Evolutionary conservation across 371 early-diverging fungal species (phyloP), one percentile per base, ranked within the genome.

Genomic region (Actinomortierella wolfii): DNA sequence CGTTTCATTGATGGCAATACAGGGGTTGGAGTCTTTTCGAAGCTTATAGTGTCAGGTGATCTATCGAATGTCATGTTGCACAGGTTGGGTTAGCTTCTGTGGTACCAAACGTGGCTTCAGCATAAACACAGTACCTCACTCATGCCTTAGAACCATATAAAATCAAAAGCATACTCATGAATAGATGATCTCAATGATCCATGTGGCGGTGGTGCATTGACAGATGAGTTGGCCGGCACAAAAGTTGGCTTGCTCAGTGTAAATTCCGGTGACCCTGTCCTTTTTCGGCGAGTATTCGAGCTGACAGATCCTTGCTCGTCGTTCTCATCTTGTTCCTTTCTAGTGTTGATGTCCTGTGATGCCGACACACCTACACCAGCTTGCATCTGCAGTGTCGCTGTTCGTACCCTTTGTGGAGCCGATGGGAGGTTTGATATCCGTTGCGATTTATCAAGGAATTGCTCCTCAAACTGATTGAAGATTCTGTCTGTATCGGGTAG

Each of bases 401-500:
- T 34, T 34, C 34, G 4, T 34, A 11, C 34, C 11, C 34, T 4
- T 11, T 34, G 34, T 11, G 11, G 34, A 34, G 11, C 34, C 34
- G 4, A 11, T 11, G 34, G 34, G 4, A 34, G 34, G 34, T 4
- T 11, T 34, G 34, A 11, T 34, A 34, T 34, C 47, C 23, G 4
- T 11, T 34, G 34, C 34, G 34, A 11, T 11, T 34, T 34, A 4
- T 34, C 34, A 11, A 34, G 45, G 3, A 49, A 34, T 40, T 28
- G 47, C 34, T 47, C 39, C 15, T 63, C 64, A 23, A 73, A 64
- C 3, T 67, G 56, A 14, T 54, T 24, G 52, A 56, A 65, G 11
- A 67, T 54, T 41, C 23, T 51, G 39, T 57, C 66, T 6, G 65
- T 59, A 26, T 66, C 68, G 13, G 42, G 54, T n/a, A 63, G 68